A percentile compares a stretch with the other conserved stretches of the same genome.
Evolutionary conservation across 352 stramenopile species (phyloP).

Genomic region (Ophiocytium majus): DNA sequence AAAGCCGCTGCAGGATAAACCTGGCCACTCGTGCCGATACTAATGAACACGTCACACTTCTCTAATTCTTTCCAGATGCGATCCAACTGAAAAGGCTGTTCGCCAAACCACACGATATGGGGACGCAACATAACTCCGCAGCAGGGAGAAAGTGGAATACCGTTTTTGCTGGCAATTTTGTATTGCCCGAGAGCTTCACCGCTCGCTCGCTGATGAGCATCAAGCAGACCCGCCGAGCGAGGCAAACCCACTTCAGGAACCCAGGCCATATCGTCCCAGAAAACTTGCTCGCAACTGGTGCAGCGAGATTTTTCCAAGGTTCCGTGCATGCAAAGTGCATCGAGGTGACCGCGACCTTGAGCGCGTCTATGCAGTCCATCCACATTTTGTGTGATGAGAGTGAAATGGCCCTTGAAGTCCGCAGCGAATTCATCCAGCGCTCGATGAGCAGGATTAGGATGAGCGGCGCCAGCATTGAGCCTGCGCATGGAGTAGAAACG

Average conservation of each 20-base stretch:
- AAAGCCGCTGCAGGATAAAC: constrained; percentile 6
- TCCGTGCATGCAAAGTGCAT: not conserved
- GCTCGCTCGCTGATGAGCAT: too few species aligned
- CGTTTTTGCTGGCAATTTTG: not conserved
- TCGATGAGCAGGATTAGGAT: not conserved
- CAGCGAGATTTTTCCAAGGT: not conserved
- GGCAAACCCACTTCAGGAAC: too few species aligned
- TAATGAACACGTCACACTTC: not conserved
- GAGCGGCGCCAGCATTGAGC: not conserved
- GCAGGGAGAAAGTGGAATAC: not conserved
- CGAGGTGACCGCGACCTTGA: not conserved
- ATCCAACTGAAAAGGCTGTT: not conserved
- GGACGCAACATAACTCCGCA: not conserved
- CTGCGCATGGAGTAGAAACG: constrained; percentile 1
- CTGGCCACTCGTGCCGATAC: constrained; percentile 10
- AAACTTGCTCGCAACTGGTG: not conserved
- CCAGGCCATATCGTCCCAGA: not conserved
- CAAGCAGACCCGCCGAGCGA: too few species aligned
- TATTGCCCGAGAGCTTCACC: not conserved
- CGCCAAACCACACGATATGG: constrained; percentile 15
- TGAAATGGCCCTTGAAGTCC: not conserved
- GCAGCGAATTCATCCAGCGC: not conserved
- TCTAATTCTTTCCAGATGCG: not conserved
- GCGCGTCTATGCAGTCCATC: not conserved
- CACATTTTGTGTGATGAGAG: constrained; percentile 3